A percentile compares a stretch with the other conserved stretches of the same genome.
phyloP scores from a whole-genome alignment of 1,284 basidiomycete genomes.

The Apiotrichum mycotoxinovorans region DNA sequence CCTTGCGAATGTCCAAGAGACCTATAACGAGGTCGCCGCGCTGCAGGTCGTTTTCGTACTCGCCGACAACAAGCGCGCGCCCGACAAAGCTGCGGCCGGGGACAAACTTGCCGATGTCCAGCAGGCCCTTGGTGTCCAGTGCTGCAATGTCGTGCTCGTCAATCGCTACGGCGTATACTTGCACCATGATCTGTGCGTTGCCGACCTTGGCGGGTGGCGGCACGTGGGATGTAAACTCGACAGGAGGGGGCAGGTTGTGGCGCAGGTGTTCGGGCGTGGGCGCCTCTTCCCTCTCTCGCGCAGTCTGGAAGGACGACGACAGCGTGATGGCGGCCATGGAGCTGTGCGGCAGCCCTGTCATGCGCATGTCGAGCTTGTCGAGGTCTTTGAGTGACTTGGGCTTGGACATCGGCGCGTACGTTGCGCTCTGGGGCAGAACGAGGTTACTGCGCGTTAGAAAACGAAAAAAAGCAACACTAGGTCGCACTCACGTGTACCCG shows the following conservation, averaged over 20 bases:
- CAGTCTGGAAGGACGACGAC: constrained; percentile 20
- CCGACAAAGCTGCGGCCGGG: constrained; percentile 81
- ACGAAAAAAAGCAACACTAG: too few species aligned
- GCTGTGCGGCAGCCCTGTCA: constrained; percentile 69
- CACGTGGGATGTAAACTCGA: constrained; percentile 65
- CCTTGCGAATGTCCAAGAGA: constrained; percentile 60
- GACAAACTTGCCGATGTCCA: constrained; percentile 51
- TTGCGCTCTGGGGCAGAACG: constrained; percentile 60
- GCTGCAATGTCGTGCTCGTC: constrained; percentile 68
- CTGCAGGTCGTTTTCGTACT: constrained; percentile 67
- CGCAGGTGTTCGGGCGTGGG: constrained; percentile 53
- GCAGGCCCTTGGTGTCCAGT: constrained; percentile 53
- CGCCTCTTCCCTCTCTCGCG: constrained; percentile 14
- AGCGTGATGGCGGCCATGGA: constrained; percentile 77
- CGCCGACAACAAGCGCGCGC: constrained; percentile 70
- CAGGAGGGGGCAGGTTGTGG: constrained; percentile 44
- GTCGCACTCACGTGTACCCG: constrained; percentile 3
- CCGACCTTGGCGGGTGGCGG: constrained; percentile 68
- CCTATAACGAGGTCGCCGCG: constrained; percentile 81
- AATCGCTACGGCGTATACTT: constrained; percentile 77
- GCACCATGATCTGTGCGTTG: constrained; percentile 66
- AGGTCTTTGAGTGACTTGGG: constrained; percentile 16
- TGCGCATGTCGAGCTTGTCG: constrained; percentile 59
- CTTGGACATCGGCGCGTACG: constrained; percentile 49
- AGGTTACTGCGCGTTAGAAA: constrained; percentile 51